A percentile compares a stretch with the other conserved stretches of the same genome.
Evolutionary conservation across 768 basidiomycete genomes (phyloP).

Genomic region (Sarcodon sp.): DNA sequence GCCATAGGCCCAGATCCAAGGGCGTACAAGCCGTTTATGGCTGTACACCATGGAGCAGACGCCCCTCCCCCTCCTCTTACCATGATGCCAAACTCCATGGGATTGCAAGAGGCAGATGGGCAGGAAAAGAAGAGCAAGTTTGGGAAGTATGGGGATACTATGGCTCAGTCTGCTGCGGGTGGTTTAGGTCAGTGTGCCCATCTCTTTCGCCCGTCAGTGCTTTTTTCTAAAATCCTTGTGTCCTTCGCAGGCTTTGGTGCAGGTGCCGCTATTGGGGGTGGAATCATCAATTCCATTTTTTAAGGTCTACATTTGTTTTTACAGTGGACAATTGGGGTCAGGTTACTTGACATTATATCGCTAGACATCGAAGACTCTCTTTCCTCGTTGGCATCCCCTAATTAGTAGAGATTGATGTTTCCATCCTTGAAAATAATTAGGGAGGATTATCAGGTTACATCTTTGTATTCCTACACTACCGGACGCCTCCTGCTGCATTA

Average conservation of each 20-base stretch:
- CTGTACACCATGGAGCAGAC: slow-evolving; percentile 6
- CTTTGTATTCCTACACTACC: no score
- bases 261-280: slow-evolving; percentile 41
- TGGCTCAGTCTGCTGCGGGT: slow-evolving; percentile 31
- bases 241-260: neutral
- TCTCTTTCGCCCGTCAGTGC: slow-evolving; percentile 25
- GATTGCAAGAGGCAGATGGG: slow-evolving; percentile 27
- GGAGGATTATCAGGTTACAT: no score
- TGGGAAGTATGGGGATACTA: slow-evolving; percentile 42
- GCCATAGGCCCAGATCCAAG: neutral
- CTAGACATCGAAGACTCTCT: no score
- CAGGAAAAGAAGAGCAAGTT: slow-evolving; percentile 35
- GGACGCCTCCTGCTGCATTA: no score
- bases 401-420: no score
- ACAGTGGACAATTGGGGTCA: no score
- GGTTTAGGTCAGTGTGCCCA: slow-evolving; percentile 65
- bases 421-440: no score
- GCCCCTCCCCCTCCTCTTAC: slow-evolving; percentile 18
- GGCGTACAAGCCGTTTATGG: slow-evolving; percentile 8
- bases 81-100: slow-evolving; percentile 13
- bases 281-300: slow-evolving; percentile 35
- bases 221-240: slow-evolving; percentile 23
- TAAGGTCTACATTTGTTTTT: slow-evolving; percentile 9
- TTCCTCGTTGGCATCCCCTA: no score
- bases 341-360: no score